phyloP scores from a whole-genome alignment of 1,284 basidiomycete genomes.

The Cutaneotrichosporon mucoides region DNA sequence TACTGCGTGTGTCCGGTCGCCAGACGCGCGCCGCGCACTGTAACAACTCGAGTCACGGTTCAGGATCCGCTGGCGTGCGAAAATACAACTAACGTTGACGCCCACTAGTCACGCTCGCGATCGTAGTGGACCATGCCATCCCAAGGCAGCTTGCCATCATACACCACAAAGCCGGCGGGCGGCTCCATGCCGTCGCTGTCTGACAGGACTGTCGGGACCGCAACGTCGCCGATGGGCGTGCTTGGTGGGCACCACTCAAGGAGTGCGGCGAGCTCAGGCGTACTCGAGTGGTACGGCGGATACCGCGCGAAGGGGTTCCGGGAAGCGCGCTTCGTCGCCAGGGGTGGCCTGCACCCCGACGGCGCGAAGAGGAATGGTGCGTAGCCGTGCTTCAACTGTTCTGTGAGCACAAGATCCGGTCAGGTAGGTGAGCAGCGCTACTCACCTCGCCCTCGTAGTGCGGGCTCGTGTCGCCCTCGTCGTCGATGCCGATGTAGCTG shows the following conservation, averaged over 20 bases:
- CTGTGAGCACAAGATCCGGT: background rate
- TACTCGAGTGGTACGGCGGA: conserved; percentile 78
- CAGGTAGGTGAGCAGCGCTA: conserved; percentile 6
- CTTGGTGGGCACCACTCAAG: conserved; percentile 79
- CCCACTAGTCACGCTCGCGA: conserved; percentile 11
- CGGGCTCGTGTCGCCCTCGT: conserved; percentile 56
- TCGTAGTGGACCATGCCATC: conserved; percentile 3
- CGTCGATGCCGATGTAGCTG: conserved; percentile 79
- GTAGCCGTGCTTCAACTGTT: conserved; percentile 65
- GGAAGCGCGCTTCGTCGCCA: conserved; percentile 67
- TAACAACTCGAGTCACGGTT: too few relatives aligned
- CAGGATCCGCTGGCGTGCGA: too few relatives aligned
- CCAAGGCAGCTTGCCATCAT: conserved; percentile 18
- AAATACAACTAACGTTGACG: too few relatives aligned
- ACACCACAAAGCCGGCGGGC: conserved; percentile 19
- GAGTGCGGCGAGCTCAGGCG: conserved; percentile 66
- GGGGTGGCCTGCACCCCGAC: conserved; percentile 79
- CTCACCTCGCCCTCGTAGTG: conserved; percentile 73
- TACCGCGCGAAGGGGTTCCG: conserved; percentile 75
- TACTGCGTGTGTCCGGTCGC: too few relatives aligned
- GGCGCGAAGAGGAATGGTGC: conserved; percentile 69
- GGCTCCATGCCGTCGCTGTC: conserved; percentile 8
- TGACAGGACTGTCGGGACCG: conserved; percentile 11
- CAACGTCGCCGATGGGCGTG: conserved; percentile 17
- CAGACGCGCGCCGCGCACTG: too few relatives aligned